phyloP scores from a whole-genome alignment of 2,329 filamentous ascomycete species.

The Mariannaea elegans region DNA sequence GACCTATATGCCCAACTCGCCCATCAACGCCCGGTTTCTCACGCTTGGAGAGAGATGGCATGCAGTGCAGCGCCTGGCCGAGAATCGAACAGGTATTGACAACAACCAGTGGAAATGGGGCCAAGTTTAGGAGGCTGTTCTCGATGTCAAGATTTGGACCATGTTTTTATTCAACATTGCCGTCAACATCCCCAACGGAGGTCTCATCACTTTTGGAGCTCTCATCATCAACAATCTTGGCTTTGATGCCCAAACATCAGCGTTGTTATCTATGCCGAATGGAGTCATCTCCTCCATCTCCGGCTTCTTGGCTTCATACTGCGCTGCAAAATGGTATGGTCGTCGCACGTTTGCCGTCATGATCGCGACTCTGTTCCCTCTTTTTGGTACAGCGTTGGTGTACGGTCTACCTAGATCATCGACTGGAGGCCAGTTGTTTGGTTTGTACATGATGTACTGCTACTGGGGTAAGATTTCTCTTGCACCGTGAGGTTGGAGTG shows the following conservation, averaged over 20 bases:
- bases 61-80: conserved; percentile 4
- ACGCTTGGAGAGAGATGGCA: conserved; percentile 1
- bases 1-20: too few relatives aligned
- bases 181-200: conserved; percentile 64
- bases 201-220: conserved; percentile 35
- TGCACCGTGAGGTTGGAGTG: too few relatives aligned
- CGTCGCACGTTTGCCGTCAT: conserved; percentile 5
- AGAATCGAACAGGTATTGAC: conserved; percentile 38
- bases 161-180: conserved; percentile 59
- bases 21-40: conserved; percentile 16
- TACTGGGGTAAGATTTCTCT: too few relatives aligned
- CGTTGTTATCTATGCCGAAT: conserved; percentile 16
- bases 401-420: conserved; percentile 33
- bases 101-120: conserved; percentile 55
- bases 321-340: conserved; percentile 10
- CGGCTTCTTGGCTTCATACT: not conserved
- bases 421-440: conserved; percentile 45
- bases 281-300: conserved; percentile 21
- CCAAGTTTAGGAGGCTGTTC: conserved; percentile 58
- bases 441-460: conserved; percentile 24
- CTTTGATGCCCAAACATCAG: conserved; percentile 2
- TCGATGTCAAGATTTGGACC: conserved; percentile 64
- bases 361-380: not conserved
- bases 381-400: not conserved
- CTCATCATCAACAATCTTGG: conserved; percentile 21